Conservation (phyloP, 1,284 basidiomycete species). For the Cutaneotrichosporon arboriforme region DNA sequence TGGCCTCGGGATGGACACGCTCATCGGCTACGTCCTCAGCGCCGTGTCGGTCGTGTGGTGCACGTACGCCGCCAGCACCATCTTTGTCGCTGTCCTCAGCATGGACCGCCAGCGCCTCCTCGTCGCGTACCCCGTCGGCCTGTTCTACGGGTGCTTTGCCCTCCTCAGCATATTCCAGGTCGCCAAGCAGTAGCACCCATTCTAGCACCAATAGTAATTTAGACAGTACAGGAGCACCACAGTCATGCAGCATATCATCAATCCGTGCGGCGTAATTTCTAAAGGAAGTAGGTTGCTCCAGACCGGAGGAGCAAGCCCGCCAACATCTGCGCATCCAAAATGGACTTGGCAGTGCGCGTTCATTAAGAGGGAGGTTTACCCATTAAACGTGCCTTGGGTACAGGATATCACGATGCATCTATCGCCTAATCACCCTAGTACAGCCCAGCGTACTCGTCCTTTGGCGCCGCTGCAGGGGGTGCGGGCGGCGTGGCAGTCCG, state of each 20-base stretch:
- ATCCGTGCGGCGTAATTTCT: too few relatives aligned
- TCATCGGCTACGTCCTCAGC: constrained; percentile 76
- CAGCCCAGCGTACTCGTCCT: constrained; percentile 45
- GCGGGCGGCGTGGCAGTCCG: constrained; percentile 15
- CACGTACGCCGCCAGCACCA: constrained; percentile 87
- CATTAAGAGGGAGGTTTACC: too few relatives aligned
- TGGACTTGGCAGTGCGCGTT: too few relatives aligned
- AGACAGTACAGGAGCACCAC: too few relatives aligned
- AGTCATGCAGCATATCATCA: too few relatives aligned
- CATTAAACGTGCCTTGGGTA: too few relatives aligned
- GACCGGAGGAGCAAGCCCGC: too few relatives aligned
- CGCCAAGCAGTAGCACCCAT: not conserved
- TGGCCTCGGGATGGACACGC: constrained; percentile 73
- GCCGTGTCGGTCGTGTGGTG: constrained; percentile 83
- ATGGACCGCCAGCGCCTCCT: constrained; percentile 90
- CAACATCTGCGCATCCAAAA: too few relatives aligned
- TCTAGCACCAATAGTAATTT: not conserved
- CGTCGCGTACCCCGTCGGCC: constrained; percentile 86
- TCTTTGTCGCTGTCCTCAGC: constrained; percentile 85
- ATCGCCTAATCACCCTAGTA: constrained; percentile 17
- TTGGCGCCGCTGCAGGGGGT: constrained; percentile 17
- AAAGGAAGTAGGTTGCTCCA: too few relatives aligned
- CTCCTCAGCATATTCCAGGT: constrained; percentile 59
- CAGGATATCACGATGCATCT: constrained; percentile 6
- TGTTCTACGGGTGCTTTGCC: constrained; percentile 88